A percentile compares a stretch with the other conserved stretches of the same genome.
These are phyloP conservation scores for Colletotrichum endophyticum DNA, from an alignment of 2,329 filamentous ascomycete species.

Conservation along the genomic window DNA sequence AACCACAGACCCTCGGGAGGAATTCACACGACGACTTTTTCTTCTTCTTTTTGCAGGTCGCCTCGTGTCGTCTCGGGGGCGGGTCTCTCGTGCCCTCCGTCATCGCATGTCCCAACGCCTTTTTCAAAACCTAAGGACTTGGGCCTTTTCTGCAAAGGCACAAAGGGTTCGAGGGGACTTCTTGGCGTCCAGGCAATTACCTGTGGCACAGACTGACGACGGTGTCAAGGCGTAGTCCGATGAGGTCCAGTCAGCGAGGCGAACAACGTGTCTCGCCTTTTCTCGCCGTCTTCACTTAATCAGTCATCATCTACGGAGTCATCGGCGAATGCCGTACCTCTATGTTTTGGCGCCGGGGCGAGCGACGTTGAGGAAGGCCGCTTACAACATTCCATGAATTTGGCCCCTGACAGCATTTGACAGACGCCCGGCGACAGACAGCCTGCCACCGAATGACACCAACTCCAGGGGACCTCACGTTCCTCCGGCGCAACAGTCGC, in stretches of 20 bases:
- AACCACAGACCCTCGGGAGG: neutral
- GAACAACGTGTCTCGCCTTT: neutral
- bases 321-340: neutral
- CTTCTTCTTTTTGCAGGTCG: neutral
- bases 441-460: neutral
- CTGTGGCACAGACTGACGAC: neutral
- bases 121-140: neutral
- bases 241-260: neutral
- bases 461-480: neutral
- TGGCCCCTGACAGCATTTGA: neutral
- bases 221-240: neutral
- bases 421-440: neutral
- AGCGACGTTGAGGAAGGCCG: neutral
- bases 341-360: neutral
- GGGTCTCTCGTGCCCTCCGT: neutral
- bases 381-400: neutral
- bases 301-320: neutral
- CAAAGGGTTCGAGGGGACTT: neutral
- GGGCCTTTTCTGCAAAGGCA: neutral
- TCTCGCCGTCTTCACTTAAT: neutral
- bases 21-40: neutral
- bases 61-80: neutral
- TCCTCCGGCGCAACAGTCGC: neutral
- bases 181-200: neutral
- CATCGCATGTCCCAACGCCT: neutral